These are phyloP conservation scores for Leucoagaricus sp. DNA, from an alignment of 1,284 basidiomycete species.

Conservation along the genomic window DNA sequence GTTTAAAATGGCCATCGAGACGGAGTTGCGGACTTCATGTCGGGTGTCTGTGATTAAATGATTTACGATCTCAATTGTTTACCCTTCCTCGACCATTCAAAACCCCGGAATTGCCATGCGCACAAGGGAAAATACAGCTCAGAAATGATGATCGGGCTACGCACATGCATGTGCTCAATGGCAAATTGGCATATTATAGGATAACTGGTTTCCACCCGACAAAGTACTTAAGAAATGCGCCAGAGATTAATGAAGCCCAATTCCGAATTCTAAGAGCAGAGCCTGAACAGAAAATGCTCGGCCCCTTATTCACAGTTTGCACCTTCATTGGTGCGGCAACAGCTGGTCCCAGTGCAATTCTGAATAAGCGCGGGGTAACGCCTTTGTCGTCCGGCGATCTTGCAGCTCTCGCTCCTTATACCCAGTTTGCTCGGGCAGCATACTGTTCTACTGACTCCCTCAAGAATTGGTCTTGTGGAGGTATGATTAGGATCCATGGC, in stretches of 20 bases:
- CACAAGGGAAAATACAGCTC: neutral
- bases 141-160: conserved; percentile 1
- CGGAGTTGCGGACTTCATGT: neutral
- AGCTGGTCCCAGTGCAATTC: conserved; percentile 18
- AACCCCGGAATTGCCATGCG: neutral
- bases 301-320: conserved; percentile 3
- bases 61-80: neutral
- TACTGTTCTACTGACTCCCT: conserved; percentile 37
- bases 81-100: neutral
- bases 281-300: conserved; percentile 3
- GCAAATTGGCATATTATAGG: neutral
- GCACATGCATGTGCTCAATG: neutral
- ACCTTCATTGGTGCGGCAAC: conserved; percentile 7
- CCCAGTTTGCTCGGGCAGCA: conserved; percentile 45
- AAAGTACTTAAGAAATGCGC: conserved; percentile 2
- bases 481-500: conserved; percentile 24
- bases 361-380: conserved; percentile 24
- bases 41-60: conserved; percentile 3
- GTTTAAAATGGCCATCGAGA: neutral
- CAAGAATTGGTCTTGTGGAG: conserved; percentile 41
- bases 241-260: neutral
- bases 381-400: conserved; percentile 32
- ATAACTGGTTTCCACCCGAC: neutral
- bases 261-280: neutral
- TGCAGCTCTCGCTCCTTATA: conserved; percentile 36